Evolutionary conservation across 148 eudicot genomes (phyloP).

Genomic region (Polygonum aviculare): DNA sequence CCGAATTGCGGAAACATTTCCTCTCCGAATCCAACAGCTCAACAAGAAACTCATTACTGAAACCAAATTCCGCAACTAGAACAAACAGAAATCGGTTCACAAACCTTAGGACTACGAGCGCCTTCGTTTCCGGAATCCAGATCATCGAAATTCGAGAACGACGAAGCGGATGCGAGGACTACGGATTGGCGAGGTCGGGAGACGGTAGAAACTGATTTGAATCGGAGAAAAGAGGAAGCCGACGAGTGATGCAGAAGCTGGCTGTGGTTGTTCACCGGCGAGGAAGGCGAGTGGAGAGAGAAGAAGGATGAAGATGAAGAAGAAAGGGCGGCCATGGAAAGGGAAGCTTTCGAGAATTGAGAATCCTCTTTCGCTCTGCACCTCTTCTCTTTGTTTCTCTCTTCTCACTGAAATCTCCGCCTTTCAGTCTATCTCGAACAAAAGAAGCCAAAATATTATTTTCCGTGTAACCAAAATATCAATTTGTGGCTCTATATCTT

Average conservation of each 20-base stretch:
- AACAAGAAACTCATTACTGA: background rate
- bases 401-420: slow-evolving; percentile 1
- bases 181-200: slow-evolving; percentile 16
- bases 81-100: background rate
- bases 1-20: background rate
- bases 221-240: slow-evolving; percentile 17
- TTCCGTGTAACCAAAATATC: background rate
- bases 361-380: background rate
- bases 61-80: background rate
- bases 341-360: background rate
- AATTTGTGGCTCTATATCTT: background rate
- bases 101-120: slow-evolving; percentile 38
- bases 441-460: background rate
- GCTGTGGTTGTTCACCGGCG: slow-evolving; percentile 5
- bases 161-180: slow-evolving; percentile 20
- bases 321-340: slow-evolving; percentile 9
- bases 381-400: background rate
- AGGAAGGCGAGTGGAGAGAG: slow-evolving; percentile 21
- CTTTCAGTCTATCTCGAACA: background rate
- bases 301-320: slow-evolving; percentile 20
- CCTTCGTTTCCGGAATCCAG: slow-evolving; percentile 15
- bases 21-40: background rate
- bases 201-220: slow-evolving; percentile 8
- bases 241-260: background rate
- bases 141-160: slow-evolving; percentile 29